These are phyloP conservation scores for Zostera marina DNA, from an alignment of 116 monocot genomes.

Conservation along the genomic window DNA sequence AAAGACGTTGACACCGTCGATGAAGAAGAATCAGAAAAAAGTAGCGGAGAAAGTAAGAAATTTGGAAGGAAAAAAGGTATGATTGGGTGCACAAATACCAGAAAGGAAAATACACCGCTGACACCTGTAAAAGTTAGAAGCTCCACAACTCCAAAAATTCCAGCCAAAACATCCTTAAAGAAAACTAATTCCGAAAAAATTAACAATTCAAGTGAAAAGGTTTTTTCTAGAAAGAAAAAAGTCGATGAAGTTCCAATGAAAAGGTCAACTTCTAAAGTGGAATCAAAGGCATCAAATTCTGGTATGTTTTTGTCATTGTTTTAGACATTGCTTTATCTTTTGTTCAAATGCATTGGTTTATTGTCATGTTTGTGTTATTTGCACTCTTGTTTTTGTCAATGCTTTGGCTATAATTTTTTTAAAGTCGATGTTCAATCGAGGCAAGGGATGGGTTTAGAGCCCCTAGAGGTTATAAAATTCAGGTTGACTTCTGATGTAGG, in stretches of 20 bases:
- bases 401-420: no score
- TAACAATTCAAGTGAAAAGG: slow-evolving; percentile 11
- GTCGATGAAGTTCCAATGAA: slow-evolving; percentile 5
- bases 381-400: no score
- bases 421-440: no score
- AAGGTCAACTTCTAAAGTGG: not conserved
- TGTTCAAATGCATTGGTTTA: not conserved
- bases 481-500: no score
- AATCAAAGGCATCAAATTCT: not conserved
- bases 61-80: slow-evolving; percentile 1
- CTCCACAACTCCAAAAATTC: not conserved
- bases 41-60: slow-evolving; percentile 6
- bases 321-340: not conserved
- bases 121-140: not conserved
- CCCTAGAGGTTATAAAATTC: no score
- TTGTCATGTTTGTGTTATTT: no score
- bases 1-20: slow-evolving; percentile 3
- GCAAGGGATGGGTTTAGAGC: no score
- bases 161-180: slow-evolving; percentile 4
- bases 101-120: slow-evolving; percentile 1
- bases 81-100: not conserved
- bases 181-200: slow-evolving; percentile 1
- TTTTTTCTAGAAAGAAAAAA: slow-evolving; percentile 14
- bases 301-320: slow-evolving; percentile 8
- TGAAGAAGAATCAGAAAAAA: slow-evolving; percentile 3